Evolutionary conservation across 257 asterid species (phyloP), one percentile per base, ranked within the genome.

Genomic region (Lycium barbarum): DNA sequence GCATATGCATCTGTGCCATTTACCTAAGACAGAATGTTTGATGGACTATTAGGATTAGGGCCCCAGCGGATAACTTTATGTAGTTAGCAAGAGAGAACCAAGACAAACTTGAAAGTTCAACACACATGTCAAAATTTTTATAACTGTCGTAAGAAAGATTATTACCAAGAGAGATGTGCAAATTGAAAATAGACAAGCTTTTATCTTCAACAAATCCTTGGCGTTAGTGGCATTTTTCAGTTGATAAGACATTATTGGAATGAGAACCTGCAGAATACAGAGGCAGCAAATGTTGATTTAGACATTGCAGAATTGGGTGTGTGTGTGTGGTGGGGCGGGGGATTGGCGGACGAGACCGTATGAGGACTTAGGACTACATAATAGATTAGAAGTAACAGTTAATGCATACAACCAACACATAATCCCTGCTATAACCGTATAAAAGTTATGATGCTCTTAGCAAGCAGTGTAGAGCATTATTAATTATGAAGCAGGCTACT

Each of bases 91-190:
- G 58, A 72, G 80, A 18, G 80, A n/a, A 72, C 38, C n/a, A 72
- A 43, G 58, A 72, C 2, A 72, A 72, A 5, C 58, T 9, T 72
- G 55, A 45, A 72, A 72, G 80, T 72, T 72, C 58, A 10, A 43
- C 8, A 51, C 38, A 45, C 80, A 47, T 45, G 35, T 72, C n/a
- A n/a, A 72, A 72, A 45, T n/a, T 10, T 45, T 45, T n/a, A 47
- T 9, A 70, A 71, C 57, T 72, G 38, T 45, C 58, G 86, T 73
- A 17, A 59, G 18, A 86, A 73, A 84, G 15, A 85, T 40, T 17
- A 85, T 84, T 91, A 94, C 98, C 98, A 92, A 88, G 85, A 96
- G 90, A 87, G 98, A 92, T 6, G 96, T 94, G 84, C 98, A 94
- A 79, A 92, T 76, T 84, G 98, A 88, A 90, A 93, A 96, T 13